These are phyloP conservation scores for Brasenia schreberi DNA, from an alignment of 164 flowering plant genomes.

Conservation along the genomic window DNA sequence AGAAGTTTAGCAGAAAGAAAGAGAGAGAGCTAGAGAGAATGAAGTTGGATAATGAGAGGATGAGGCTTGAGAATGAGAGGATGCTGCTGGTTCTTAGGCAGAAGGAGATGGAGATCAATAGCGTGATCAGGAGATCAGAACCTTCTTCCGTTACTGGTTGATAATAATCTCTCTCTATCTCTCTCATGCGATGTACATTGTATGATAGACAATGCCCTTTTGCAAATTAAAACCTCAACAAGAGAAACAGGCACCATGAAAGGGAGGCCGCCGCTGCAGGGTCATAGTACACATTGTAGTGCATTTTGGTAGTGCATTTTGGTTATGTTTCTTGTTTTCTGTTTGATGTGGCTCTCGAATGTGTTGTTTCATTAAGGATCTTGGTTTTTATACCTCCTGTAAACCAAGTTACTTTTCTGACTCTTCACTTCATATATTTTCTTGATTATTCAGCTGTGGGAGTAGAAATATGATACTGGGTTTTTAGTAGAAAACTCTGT, in stretches of 20 bases:
- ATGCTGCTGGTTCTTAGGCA: constrained; percentile 61
- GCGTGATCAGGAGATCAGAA: constrained; percentile 22
- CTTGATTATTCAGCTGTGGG: no score
- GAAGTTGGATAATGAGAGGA: constrained; percentile 56
- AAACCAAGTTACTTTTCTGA: not conserved
- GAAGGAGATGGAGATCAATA: constrained; percentile 55
- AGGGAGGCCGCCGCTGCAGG: not conserved
- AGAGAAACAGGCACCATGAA: not conserved
- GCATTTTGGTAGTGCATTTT: not conserved
- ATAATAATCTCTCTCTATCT: constrained; percentile 1
- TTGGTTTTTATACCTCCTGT: not conserved
- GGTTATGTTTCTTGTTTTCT: not conserved
- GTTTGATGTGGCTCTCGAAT: not conserved
- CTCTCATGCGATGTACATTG: not conserved
- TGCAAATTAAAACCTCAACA: not conserved
- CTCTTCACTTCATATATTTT: no score
- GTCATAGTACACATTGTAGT: not conserved
- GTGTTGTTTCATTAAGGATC: not conserved
- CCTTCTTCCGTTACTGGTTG: constrained; percentile 31
- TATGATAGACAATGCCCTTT: not conserved
- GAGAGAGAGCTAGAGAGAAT: constrained; percentile 90
- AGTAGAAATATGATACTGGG: no score
- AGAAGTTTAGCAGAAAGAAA: constrained; percentile 65
- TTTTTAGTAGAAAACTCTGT: no score
- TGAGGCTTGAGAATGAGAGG: constrained; percentile 61